phyloP scores from a whole-genome alignment of 139 green algal species.

The Closterium sp. region DNA sequence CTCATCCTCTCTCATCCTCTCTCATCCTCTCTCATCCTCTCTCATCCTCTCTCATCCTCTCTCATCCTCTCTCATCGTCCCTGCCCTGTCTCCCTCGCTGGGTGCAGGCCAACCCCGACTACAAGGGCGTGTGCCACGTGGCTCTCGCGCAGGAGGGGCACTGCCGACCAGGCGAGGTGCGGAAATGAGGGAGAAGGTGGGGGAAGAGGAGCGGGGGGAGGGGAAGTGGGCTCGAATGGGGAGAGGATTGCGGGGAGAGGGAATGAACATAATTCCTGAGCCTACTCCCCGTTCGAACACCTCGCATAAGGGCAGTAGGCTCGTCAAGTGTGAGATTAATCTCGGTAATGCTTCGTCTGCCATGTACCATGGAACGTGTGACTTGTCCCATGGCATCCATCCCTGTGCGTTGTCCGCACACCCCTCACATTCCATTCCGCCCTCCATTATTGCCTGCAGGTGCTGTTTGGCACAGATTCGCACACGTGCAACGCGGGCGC shows the following conservation, averaged over 20 bases:
- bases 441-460: slow-evolving; percentile 57
- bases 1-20: background rate
- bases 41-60: background rate
- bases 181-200: background rate
- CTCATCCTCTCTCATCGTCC: background rate
- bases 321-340: no score
- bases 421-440: slow-evolving; percentile 40
- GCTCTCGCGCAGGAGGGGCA: slow-evolving; percentile 87
- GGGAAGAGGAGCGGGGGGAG: background rate
- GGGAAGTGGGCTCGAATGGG: no score
- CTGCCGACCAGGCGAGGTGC: slow-evolving; percentile 63
- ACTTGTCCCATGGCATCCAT: no score
- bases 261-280: no score
- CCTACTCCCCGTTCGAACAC: no score
- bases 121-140: slow-evolving; percentile 96
- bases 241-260: background rate
- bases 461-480: slow-evolving; percentile 96
- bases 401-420: background rate
- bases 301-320: no score
- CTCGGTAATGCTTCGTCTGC: no score
- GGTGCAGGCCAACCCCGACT: slow-evolving; percentile 79
- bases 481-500: slow-evolving; percentile 96
- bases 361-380: no score
- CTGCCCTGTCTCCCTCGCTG: background rate
- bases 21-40: background rate